Evolutionary conservation across 257 asterid genomes (phyloP), one percentile per base, ranked within the genome.

Genomic region (Ligustrum vulgare): DNA sequence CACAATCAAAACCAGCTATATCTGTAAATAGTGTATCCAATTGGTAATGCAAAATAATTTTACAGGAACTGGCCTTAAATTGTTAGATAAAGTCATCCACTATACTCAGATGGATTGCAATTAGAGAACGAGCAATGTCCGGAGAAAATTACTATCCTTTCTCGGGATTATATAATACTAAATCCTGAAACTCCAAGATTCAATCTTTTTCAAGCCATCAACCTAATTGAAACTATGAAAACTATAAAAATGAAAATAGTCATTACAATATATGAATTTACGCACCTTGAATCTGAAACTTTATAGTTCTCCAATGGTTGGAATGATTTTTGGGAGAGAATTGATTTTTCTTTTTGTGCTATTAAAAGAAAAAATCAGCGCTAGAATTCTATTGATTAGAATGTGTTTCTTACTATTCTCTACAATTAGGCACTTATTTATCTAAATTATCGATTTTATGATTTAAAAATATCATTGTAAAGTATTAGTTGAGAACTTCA

Each of bases 1-100:
- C 71, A 47, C 70, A 77, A 66, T 56, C 78, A 78, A 75, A 81
- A 63, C 67, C 81, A 74, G 41, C 58, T 32, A 73, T 22, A 25
- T 20, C 20, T 34, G 18, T 60, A 25, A 7, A 3, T 60, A 60
- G 12, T 60, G 6, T 3, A 25, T 60, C 15, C 63, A n/a, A 54
- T 54, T n/a, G 63, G 28, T 2, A 54, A 51, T 51, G 62, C 62
- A 18, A 51, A 15, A n/a, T 25, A 54, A n/a, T 6, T n/a, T n/a
- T 54, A 54, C 25, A 6, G 25, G 28, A 45, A 45, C 12, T n/a
- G 25, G 25, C 11, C 28, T 54, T 16, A 54, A 16, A 54, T n/a
- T 6, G 63, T 54, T 54, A 25, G 6, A n/a, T 5, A 54, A 54
- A 54, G n/a, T n/a, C 63, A 54, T n/a, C 25, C 63, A 54, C 63